A percentile compares a stretch with the other conserved stretches of the same genome.
phyloP scores from a whole-genome alignment of 208 protist genomes.

The Crithidia bombi region DNA sequence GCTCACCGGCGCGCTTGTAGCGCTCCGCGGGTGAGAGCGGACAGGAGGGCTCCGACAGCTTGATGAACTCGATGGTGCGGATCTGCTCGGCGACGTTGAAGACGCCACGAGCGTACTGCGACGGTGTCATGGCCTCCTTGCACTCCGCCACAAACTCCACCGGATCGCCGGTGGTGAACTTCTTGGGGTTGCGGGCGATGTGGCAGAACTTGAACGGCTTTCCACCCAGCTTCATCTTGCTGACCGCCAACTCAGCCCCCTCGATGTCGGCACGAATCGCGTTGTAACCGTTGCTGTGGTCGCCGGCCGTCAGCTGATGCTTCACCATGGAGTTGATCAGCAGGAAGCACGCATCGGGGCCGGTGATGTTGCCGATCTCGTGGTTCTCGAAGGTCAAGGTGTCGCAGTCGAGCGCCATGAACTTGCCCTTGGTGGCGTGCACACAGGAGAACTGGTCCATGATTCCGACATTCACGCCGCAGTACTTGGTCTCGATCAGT shows the following conservation, averaged over 20 bases:
- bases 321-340: conserved; percentile 71
- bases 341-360: conserved; percentile 58
- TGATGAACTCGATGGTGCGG: conserved; percentile 62
- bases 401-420: conserved; percentile 82
- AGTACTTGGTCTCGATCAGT: conserved; percentile 72
- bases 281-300: conserved; percentile 58
- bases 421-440: conserved; percentile 63
- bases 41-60: conserved; percentile 48
- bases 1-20: conserved; percentile 54
- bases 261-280: conserved; percentile 59
- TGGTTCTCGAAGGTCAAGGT: conserved; percentile 57
- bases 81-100: conserved; percentile 70
- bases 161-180: conserved; percentile 54
- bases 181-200: conserved; percentile 48
- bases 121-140: conserved; percentile 52
- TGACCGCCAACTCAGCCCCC: conserved; percentile 50
- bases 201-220: conserved; percentile 62
- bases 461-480: conserved; percentile 84
- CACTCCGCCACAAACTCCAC: conserved; percentile 57
- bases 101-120: conserved; percentile 52
- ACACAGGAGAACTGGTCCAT: conserved; percentile 89
- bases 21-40: conserved; percentile 42
- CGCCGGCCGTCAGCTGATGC: conserved; percentile 49
- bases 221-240: conserved; percentile 54
- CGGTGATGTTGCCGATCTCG: conserved; percentile 50